phyloP scores from a whole-genome alignment of 495 filamentous ascomycete genomes.

The Haplographium delicatum region DNA sequence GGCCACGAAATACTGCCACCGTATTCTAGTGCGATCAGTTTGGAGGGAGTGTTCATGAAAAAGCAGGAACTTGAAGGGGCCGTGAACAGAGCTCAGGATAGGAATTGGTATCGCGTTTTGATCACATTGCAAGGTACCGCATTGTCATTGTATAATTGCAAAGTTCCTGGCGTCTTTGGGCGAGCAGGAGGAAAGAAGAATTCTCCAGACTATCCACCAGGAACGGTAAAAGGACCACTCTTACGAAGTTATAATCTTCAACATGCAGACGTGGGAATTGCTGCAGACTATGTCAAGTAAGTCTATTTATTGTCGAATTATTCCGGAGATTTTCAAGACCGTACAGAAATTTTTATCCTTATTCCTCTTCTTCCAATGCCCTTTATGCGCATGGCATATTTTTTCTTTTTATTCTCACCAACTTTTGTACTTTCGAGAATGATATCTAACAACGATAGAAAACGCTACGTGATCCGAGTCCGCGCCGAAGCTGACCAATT shows the following conservation, averaged over 20 bases:
- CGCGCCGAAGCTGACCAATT: constrained; percentile 61
- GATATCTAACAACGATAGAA: constrained; percentile 29
- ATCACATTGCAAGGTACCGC: constrained; percentile 55
- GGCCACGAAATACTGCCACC: constrained; percentile 41
- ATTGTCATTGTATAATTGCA: constrained; percentile 50
- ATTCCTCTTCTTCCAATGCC: no score
- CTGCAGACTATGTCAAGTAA: constrained; percentile 57
- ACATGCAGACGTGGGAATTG: constrained; percentile 61
- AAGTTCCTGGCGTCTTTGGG: constrained; percentile 37
- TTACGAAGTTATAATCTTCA: constrained; percentile 55
- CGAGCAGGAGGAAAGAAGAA: constrained; percentile 29
- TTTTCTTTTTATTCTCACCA: no score
- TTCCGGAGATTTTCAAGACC: no score
- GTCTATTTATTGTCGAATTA: constrained; percentile 12
- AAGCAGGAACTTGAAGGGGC: constrained; percentile 56
- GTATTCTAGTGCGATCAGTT: constrained; percentile 50
- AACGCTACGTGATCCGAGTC: constrained; percentile 55
- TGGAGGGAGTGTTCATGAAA: constrained; percentile 46
- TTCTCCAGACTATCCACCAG: constrained; percentile 37
- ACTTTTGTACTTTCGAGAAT: no score
- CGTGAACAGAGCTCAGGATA: constrained; percentile 44
- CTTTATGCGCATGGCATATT: constrained; percentile 26
- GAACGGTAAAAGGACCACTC: constrained; percentile 38
- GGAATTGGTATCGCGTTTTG: constrained; percentile 52
- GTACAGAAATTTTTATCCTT: constrained; percentile 22